phyloP scores from a whole-genome alignment of 768 basidiomycete species.

The Saitozyma podzolica region DNA sequence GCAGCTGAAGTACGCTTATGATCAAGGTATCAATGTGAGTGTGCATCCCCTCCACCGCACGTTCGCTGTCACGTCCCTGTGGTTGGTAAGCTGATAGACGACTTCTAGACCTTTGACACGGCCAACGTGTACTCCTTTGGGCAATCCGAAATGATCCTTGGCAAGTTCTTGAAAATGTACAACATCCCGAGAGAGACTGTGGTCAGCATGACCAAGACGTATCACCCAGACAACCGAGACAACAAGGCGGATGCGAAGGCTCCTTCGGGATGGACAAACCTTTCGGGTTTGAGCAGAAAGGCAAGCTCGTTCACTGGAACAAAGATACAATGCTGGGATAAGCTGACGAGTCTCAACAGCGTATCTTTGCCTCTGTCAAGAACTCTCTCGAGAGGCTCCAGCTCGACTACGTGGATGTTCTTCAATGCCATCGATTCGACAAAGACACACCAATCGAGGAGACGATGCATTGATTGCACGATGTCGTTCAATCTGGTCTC shows the following conservation, averaged over 20 bases:
- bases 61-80: too few species aligned
- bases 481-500: conserved; percentile 66
- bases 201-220: conserved; percentile 76
- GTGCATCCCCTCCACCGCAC: not conserved
- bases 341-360: conserved; percentile 66
- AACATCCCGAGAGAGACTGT: conserved; percentile 69
- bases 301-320: too few species aligned
- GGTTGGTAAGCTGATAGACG: too few species aligned
- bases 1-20: conserved; percentile 39
- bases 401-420: conserved; percentile 71
- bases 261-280: conserved; percentile 17
- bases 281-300: conserved; percentile 22
- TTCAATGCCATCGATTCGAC: conserved; percentile 62
- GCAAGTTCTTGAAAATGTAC: conserved; percentile 69
- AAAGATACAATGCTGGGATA: too few species aligned
- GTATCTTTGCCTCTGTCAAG: too few species aligned
- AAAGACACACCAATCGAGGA: too few species aligned
- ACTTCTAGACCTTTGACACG: conserved; percentile 24
- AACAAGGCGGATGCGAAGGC: conserved; percentile 5
- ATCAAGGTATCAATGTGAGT: conserved; percentile 45
- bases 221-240: too few species aligned
- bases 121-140: conserved; percentile 40
- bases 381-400: conserved; percentile 65
- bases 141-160: conserved; percentile 66
- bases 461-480: conserved; percentile 68